These are phyloP conservation scores for Sclerotinia minor DNA, from an alignment of 2,329 filamentous ascomycete genomes.

Conservation along the genomic window DNA sequence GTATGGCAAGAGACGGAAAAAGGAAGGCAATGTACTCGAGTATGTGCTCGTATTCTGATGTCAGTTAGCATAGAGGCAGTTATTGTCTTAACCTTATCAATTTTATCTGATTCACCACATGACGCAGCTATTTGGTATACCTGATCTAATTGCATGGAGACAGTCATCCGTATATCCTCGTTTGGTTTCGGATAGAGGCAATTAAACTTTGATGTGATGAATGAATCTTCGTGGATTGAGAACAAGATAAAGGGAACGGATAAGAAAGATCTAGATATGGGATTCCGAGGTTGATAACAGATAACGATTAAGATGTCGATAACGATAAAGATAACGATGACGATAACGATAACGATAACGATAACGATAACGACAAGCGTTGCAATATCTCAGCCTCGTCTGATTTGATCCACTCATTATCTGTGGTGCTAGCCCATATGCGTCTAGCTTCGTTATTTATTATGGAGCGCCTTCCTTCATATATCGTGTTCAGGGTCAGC, in stretches of 20 bases:
- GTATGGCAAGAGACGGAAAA: neutral
- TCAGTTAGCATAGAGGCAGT: neutral
- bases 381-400: slow-evolving; percentile 1
- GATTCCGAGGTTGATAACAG: neutral
- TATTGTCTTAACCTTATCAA: neutral
- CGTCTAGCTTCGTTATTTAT: slow-evolving; percentile 1
- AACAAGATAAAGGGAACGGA: neutral
- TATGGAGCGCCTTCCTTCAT: no score
- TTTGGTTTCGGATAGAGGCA: neutral
- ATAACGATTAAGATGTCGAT: no score
- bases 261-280: no score
- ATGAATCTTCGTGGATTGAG: neutral
- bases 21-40: neutral
- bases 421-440: neutral
- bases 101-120: neutral
- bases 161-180: neutral
- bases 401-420: neutral
- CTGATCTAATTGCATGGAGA: neutral
- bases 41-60: neutral
- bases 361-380: neutral
- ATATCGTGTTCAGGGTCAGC: neutral
- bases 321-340: no score
- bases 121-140: neutral
- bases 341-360: neutral
- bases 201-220: no score